Evolutionary conservation across 1,284 basidiomycete genomes (phyloP).

Genomic region (Naganishia sp.): DNA sequence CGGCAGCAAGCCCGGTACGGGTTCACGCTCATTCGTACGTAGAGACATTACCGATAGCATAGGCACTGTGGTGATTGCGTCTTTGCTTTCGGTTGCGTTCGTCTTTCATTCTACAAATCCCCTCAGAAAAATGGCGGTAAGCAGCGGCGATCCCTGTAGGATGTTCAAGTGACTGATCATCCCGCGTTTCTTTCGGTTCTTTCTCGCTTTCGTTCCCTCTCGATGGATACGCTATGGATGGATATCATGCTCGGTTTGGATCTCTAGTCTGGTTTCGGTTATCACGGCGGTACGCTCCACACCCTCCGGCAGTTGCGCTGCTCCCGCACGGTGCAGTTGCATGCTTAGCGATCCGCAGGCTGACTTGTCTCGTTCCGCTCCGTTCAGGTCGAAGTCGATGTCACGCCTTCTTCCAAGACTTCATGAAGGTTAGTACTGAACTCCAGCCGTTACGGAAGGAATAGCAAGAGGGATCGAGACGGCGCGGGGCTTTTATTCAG

Average conservation of each 20-base stretch:
- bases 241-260: neutral
- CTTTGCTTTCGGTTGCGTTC: neutral
- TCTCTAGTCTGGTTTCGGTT: slow-evolving; percentile 64
- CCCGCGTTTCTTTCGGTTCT: neutral
- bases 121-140: slow-evolving; percentile 26
- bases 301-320: slow-evolving; percentile 1
- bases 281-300: slow-evolving; percentile 61
- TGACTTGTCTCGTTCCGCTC: neutral
- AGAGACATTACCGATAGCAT: too few species aligned
- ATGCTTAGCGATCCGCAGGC: neutral
- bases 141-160: neutral
- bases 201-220: neutral
- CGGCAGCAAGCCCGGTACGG: neutral
- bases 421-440: slow-evolving; percentile 64
- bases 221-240: neutral
- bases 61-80: neutral
- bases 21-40: neutral
- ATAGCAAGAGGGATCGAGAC: neutral
- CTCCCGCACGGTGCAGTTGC: neutral
- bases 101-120: neutral
- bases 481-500: neutral
- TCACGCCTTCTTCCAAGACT: slow-evolving; percentile 91
- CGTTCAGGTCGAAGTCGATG: slow-evolving; percentile 77
- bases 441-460: neutral
- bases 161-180: neutral